phyloP scores from a whole-genome alignment of 176 grass and related monocot species.

The Oryza rufipogon region DNA sequence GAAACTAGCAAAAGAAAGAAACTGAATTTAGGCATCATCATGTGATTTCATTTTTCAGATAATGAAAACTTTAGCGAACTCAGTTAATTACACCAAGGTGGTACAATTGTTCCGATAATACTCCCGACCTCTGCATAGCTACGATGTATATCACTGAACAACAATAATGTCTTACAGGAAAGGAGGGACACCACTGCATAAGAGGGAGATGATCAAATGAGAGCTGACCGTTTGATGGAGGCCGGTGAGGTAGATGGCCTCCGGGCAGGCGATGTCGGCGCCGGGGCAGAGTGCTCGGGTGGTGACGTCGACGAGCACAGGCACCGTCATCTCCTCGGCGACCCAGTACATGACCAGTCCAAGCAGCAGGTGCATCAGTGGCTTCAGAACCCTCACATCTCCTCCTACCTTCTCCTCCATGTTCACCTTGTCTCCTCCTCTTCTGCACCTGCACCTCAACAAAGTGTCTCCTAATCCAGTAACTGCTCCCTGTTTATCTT shows the following conservation, averaged over 20 bases:
- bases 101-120: too few species aligned
- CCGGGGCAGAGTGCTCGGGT: constrained; percentile 65
- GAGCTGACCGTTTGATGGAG: constrained; percentile 65
- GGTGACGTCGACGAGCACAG: constrained; percentile 80
- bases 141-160: not conserved
- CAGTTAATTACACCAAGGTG: too few species aligned
- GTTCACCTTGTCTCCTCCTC: not conserved
- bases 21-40: not conserved
- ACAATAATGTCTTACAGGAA: not conserved
- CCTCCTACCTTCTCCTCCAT: constrained; percentile 20
- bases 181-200: too few species aligned
- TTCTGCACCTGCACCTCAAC: not conserved
- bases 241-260: constrained; percentile 87
- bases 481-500: not conserved
- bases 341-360: constrained; percentile 67
- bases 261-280: constrained; percentile 42
- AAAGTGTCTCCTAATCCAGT: not conserved
- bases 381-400: constrained; percentile 48
- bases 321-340: constrained; percentile 91
- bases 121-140: too few species aligned
- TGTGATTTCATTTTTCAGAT: not conserved
- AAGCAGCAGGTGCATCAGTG: constrained; percentile 63
- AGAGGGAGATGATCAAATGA: too few species aligned
- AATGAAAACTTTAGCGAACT: too few species aligned
- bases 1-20: not conserved